Evolutionary conservation across 441 rosid species (phyloP), one percentile per base, ranked within the genome.

Genomic region (Melastoma candidum): DNA sequence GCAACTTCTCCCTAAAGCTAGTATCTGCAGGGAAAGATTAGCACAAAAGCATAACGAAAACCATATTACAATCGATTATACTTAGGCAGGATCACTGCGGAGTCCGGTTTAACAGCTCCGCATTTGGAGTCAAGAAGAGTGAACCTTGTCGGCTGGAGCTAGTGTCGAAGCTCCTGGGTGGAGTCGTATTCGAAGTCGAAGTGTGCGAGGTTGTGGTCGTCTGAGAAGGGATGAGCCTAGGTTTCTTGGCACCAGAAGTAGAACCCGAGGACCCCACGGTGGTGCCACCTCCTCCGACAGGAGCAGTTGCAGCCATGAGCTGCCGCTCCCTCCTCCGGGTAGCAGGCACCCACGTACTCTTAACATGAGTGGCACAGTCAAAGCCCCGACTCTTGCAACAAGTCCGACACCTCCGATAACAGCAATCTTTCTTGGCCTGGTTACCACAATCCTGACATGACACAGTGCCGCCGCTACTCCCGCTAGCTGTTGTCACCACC

Each of bases 371-470:
- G 9, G 75, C 32, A 58, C 98, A 92, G 54, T 82, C 88, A 64
- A 77, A 88, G 43, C 98, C 95, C 44, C 97, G 84, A 60, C 95
- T 88, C 63, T 84, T 88, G 57, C 98, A 92, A 51, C 98, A 92
- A 2, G 98, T 88, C 64, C 98, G 65, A 48, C 98, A 92, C 73
- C 98, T 74, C 56, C 90, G 69, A 59, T 77, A 85, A 62, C 58
- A 68, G 25, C 98, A 92, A 51, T 85, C 98, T 29, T 87, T 92
- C 84, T 92, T 92, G 3, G 98, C 90, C 54, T 87, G 95, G 81
- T 92, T 92, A 12, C 98, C 98, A 59, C 98, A 93, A 47, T 93
- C 98, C 63, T 84, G 94, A 65, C 98, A 93, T 56, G 98, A 84
- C 14, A 83, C 26, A 1, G 57, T 53, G 25, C 79, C 75, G 12